Conservation (phyloP, 495 filamentous ascomycete species). For the Aspergillus ellipticus region DNA sequence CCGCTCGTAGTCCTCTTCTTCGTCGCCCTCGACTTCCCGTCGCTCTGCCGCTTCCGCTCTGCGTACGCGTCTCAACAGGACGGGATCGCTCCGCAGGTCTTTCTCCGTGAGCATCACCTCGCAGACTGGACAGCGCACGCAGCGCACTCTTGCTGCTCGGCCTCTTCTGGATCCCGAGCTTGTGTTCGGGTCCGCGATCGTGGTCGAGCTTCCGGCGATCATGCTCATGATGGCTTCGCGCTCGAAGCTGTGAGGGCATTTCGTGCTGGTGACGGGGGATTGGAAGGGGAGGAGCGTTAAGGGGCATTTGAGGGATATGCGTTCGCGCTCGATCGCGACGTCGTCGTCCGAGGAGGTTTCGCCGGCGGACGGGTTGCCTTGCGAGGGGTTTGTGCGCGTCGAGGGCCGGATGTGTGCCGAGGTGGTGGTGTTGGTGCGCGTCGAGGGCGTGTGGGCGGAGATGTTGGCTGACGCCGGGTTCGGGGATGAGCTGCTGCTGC, state of each 20-base stretch:
- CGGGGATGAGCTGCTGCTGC: too few relatives aligned
- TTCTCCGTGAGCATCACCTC: constrained; percentile 31
- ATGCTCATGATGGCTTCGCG: constrained; percentile 64
- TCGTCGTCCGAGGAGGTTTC: constrained; percentile 54
- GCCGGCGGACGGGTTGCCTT: not conserved
- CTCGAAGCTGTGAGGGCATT: constrained; percentile 84
- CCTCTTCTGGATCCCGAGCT: not conserved
- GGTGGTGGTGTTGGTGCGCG: constrained; percentile 19
- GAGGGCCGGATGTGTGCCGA: not conserved
- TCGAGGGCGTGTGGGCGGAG: constrained; percentile 15
- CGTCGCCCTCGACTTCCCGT: constrained; percentile 38
- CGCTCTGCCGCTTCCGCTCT: constrained; percentile 31
- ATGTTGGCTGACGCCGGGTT: constrained; percentile 7
- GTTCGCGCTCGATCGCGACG: constrained; percentile 65
- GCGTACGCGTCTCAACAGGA: constrained; percentile 39
- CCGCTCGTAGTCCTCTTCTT: constrained; percentile 19
- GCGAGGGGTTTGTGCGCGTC: too few relatives aligned
- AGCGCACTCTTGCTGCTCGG: constrained; percentile 18
- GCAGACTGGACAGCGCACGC: constrained; percentile 50
- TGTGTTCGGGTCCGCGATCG: constrained; percentile 21
- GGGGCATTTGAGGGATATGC: constrained; percentile 71
- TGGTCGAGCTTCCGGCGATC: constrained; percentile 40
- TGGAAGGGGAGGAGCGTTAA: constrained; percentile 71
- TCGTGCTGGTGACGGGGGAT: constrained; percentile 68
- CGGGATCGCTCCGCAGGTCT: constrained; percentile 42